Conservation (phyloP, 805 yeast species). For the Metschnikowia proteae region DNA sequence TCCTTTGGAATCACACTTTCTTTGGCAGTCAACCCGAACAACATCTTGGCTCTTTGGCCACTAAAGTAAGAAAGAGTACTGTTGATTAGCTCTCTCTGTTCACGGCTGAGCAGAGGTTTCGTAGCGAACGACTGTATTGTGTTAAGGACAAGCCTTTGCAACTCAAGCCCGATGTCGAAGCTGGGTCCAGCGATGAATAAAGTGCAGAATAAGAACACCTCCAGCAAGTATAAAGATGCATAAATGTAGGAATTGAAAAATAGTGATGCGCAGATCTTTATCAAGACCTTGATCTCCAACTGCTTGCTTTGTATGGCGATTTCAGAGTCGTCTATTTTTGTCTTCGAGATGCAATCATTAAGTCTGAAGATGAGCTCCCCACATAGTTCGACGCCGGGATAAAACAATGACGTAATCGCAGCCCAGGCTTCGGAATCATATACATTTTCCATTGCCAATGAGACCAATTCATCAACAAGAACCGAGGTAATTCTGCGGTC, state of each 20-base stretch:
- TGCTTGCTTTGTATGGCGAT: slow-evolving; percentile 47
- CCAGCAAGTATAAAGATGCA: slow-evolving; percentile 66
- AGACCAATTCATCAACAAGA: slow-evolving; percentile 69
- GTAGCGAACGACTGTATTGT: slow-evolving; percentile 65
- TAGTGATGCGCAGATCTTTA: slow-evolving; percentile 57
- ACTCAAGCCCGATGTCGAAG: slow-evolving; percentile 53
- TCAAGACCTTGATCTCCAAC: slow-evolving; percentile 67
- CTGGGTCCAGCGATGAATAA: slow-evolving; percentile 52
- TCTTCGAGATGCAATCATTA: slow-evolving; percentile 49
- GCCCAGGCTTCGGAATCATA: slow-evolving; percentile 73
- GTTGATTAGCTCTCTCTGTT: slow-evolving; percentile 40
- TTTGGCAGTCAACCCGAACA: slow-evolving; percentile 62
- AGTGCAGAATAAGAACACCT: slow-evolving; percentile 63
- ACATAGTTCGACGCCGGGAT: slow-evolving; percentile 72
- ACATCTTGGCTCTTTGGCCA: slow-evolving; percentile 63
- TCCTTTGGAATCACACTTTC: slow-evolving; percentile 36
- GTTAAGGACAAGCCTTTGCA: slow-evolving; percentile 61
- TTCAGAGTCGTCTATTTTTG: slow-evolving; percentile 41
- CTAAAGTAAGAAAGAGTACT: slow-evolving; percentile 45
- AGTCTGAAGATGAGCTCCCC: slow-evolving; percentile 59
- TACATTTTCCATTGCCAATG: slow-evolving; percentile 70
- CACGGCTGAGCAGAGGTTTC: slow-evolving; percentile 46
- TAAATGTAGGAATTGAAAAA: slow-evolving; percentile 66
- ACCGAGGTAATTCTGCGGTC: slow-evolving; percentile 57
- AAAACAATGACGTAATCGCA: slow-evolving; percentile 56